phyloP scores from a whole-genome alignment of 257 asterid genomes.

The Forsythia viridissima region DNA sequence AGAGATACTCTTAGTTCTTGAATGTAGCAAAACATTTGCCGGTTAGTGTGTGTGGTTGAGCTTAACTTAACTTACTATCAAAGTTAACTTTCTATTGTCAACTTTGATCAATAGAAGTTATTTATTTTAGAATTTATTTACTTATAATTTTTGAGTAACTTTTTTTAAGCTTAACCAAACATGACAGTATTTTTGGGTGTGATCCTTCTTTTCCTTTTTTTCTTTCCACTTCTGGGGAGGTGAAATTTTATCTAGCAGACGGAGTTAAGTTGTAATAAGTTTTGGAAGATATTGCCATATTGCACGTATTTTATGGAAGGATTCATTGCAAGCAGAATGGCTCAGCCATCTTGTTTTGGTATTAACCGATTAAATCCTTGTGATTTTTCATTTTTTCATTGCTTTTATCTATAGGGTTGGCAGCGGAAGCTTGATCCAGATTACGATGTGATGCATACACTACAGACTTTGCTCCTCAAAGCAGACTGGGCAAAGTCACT shows the following conservation, averaged over 20 bases:
- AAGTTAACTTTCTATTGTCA: no score
- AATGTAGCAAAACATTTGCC: background rate
- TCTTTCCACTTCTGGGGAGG: background rate
- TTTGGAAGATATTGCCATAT: no score
- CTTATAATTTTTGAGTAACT: background rate
- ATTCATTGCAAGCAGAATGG: background rate
- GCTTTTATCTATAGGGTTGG: constrained; percentile 53
- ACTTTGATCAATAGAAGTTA: background rate
- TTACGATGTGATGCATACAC: constrained; percentile 72
- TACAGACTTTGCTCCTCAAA: constrained; percentile 70
- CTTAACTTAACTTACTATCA: background rate
- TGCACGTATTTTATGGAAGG: background rate
- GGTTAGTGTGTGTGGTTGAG: no score
- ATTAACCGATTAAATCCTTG: background rate
- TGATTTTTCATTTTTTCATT: background rate
- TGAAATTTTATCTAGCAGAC: no score
- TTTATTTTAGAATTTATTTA: background rate
- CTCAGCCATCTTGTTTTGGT: background rate
- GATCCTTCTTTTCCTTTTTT: no score
- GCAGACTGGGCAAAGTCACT: constrained; percentile 85
- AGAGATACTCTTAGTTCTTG: no score
- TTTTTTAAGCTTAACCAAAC: background rate
- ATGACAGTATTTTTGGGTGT: background rate
- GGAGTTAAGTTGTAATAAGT: no score
- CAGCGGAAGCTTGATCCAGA: constrained; percentile 83